phyloP scores from a whole-genome alignment of 2,329 filamentous ascomycete genomes.

The Ascochyta koolunga region DNA sequence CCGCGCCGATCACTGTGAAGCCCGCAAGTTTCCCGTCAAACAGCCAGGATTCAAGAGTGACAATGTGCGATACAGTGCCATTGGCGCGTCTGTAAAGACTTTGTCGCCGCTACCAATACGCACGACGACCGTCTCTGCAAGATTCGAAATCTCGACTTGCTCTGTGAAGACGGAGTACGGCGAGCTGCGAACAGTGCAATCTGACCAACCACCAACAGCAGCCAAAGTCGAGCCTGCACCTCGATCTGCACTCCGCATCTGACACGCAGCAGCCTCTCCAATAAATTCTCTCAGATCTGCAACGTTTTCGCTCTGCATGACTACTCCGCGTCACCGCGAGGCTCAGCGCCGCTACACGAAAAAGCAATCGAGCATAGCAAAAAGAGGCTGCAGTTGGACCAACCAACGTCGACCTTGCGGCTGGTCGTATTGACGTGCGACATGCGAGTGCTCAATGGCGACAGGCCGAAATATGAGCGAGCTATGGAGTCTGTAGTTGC shows the following conservation, averaged over 20 bases:
- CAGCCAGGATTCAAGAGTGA: not conserved
- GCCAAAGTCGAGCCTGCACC: not conserved
- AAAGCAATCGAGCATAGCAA: conserved; percentile 22
- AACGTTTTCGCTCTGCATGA: conserved; percentile 14
- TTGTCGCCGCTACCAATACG: not conserved
- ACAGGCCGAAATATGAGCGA: not conserved
- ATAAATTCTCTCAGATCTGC: not conserved
- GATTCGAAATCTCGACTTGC: not conserved
- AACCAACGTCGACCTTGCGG: not conserved
- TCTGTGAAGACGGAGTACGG: conserved; percentile 3
- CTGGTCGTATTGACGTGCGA: not conserved
- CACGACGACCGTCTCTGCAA: not conserved
- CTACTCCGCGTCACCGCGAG: conserved; percentile 18
- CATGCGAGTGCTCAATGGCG: not conserved
- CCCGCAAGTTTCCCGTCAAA: not conserved
- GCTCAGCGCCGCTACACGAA: conserved; percentile 7
- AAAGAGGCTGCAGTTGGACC: not conserved
- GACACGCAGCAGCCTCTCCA: not conserved
- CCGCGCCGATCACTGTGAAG: conserved; percentile 1
- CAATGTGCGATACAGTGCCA: not conserved
- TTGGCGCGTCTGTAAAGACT: not conserved
- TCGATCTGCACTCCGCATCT: conserved; percentile 15
- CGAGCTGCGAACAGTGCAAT: conserved; percentile 1
- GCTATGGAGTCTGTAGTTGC: not conserved
- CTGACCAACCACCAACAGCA: not conserved